Percentiles rank a stretch among this genome's conserved stretches.
Conservation (phyloP, 768 basidiomycete genomes). For the Stropharia rugosoannulata region DNA sequence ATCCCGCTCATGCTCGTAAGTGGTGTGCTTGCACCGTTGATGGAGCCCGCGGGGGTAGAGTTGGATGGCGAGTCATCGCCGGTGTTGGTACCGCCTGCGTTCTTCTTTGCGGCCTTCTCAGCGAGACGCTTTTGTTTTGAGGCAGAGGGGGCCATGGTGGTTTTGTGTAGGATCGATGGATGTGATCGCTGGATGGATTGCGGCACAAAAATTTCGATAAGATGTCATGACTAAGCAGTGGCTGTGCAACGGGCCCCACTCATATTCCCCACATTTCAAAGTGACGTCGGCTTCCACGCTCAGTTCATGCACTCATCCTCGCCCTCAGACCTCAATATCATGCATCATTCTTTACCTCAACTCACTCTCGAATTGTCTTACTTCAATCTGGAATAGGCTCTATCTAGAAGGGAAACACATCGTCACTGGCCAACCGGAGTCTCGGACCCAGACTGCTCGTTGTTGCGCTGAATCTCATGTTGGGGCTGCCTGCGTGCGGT, state of each 20-base stretch:
- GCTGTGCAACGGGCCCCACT: neutral
- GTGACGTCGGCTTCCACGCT: too few relatives aligned
- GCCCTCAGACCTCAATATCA: too few relatives aligned
- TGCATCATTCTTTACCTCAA: too few relatives aligned
- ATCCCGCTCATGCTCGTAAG: conserved; percentile 81
- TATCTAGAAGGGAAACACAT: too few relatives aligned
- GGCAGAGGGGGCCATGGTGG: conserved; percentile 69
- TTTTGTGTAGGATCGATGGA: conserved; percentile 17
- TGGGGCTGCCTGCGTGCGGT: too few relatives aligned
- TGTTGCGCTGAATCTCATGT: too few relatives aligned
- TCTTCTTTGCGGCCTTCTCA: conserved; percentile 87
- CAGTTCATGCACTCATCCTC: too few relatives aligned
- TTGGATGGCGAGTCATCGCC: conserved; percentile 50
- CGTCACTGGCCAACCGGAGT: too few relatives aligned
- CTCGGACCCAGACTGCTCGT: too few relatives aligned
- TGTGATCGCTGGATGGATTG: conserved; percentile 5
- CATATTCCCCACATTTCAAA: too few relatives aligned
- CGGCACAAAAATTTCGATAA: conserved; percentile 31
- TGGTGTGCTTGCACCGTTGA: conserved; percentile 71
- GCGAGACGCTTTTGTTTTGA: conserved; percentile 93
- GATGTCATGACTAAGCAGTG: conserved; percentile 26
- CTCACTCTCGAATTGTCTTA: too few relatives aligned
- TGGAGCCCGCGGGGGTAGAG: conserved; percentile 62
- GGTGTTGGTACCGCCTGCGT: conserved; percentile 40
- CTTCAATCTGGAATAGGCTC: too few relatives aligned